Conservation (phyloP, 2,329 filamentous ascomycete genomes). For the Ophiocordyceps sinensis region DNA sequence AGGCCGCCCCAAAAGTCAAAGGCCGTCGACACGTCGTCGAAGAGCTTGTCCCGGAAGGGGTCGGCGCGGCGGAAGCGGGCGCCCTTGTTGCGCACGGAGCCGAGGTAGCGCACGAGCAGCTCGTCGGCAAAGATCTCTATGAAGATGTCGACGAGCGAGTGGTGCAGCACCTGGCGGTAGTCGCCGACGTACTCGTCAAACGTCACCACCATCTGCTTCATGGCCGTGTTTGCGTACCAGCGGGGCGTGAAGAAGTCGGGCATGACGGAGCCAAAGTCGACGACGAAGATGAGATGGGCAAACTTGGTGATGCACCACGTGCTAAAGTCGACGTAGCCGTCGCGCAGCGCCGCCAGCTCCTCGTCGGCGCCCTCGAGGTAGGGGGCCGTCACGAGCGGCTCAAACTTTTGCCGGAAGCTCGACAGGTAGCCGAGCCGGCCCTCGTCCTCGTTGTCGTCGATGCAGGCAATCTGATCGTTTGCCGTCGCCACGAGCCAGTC, state of each 20-base stretch:
- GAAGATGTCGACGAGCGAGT: slow-evolving; percentile 78
- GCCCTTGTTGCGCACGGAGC: slow-evolving; percentile 72
- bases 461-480: slow-evolving; percentile 97
- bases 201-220: slow-evolving; percentile 88
- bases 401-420: slow-evolving; percentile 72
- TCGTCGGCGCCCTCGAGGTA: slow-evolving; percentile 62
- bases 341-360: slow-evolving; percentile 63
- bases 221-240: slow-evolving; percentile 77
- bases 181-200: slow-evolving; percentile 91
- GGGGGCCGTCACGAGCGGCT: slow-evolving; percentile 62
- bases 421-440: slow-evolving; percentile 69
- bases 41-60: slow-evolving; percentile 83
- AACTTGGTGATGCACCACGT: slow-evolving; percentile 88
- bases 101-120: slow-evolving; percentile 74
- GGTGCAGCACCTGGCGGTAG: slow-evolving; percentile 72
- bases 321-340: slow-evolving; percentile 89
- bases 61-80: slow-evolving; percentile 79
- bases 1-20: slow-evolving; percentile 77
- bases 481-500: slow-evolving; percentile 96
- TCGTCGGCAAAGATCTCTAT: slow-evolving; percentile 89
- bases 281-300: slow-evolving; percentile 70
- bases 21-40: slow-evolving; percentile 78
- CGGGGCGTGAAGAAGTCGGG: slow-evolving; percentile 78
- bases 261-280: slow-evolving; percentile 76
- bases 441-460: slow-evolving; percentile 76